These are phyloP conservation scores for Mortierella sp. DNA, from an alignment of 371 early-diverging fungal species.

Conservation along the genomic window DNA sequence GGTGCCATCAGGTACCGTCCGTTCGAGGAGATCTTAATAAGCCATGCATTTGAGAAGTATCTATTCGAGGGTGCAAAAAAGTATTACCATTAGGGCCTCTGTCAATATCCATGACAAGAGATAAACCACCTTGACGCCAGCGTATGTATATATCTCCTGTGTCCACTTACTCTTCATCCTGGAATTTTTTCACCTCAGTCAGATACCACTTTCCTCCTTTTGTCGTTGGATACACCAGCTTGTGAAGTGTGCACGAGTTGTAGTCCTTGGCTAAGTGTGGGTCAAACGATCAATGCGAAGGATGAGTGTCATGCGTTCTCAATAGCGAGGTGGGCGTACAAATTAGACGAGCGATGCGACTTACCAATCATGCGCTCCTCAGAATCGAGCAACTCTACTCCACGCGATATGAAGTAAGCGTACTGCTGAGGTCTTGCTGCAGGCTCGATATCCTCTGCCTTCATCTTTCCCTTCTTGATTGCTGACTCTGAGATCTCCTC, in stretches of 20 bases:
- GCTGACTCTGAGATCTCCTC: conserved; percentile 24
- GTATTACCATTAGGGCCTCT: not conserved
- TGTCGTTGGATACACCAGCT: conserved; percentile 81
- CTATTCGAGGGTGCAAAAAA: conserved; percentile 49
- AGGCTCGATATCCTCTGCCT: conserved; percentile 19
- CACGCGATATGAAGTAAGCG: conserved; percentile 88
- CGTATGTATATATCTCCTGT: not conserved
- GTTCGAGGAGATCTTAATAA: conserved; percentile 88
- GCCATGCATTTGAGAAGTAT: conserved; percentile 93
- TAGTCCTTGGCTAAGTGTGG: conserved; percentile 75
- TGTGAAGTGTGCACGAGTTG: conserved; percentile 87
- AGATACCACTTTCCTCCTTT: conserved; percentile 78
- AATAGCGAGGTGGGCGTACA: no score
- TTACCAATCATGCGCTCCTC: conserved; percentile 84
- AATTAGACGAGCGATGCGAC: conserved; percentile 25
- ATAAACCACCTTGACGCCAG: not conserved
- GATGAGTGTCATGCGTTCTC: not conserved
- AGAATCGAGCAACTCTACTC: conserved; percentile 91
- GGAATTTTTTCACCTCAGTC: conserved; percentile 77
- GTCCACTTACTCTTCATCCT: conserved; percentile 79
- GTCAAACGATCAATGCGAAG: not conserved
- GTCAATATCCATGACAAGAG: not conserved
- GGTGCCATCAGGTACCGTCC: conserved; percentile 91
- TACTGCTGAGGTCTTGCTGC: conserved; percentile 58
- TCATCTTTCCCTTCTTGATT: conserved; percentile 51